Evolutionary conservation across 2,329 filamentous ascomycete genomes (phyloP), one percentile per base, ranked within the genome.

Genomic region (Sporothrix phasma): DNA sequence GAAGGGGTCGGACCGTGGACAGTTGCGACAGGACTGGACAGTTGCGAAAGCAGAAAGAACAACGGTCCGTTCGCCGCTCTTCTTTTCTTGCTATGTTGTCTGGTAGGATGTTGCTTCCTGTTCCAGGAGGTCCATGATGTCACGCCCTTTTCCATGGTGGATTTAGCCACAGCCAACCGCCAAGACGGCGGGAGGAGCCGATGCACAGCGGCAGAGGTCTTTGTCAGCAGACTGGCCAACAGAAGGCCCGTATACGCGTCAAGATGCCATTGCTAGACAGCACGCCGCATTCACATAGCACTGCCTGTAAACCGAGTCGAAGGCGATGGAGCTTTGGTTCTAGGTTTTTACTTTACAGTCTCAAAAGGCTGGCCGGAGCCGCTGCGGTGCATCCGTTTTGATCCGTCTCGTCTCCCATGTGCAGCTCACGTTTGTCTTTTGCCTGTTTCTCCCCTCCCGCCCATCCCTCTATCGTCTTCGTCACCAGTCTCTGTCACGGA

Each of bases 271-370:
- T 2, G 34, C 5, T 10, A 11, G 34, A 37, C 34, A 37, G 13
- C 34, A 37, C 7, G 7, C 3, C 34, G 13, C 2, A 10, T 37
- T 37, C 8, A 11, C 11, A 10, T 37, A 7, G 11, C 8, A 10
- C 7, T 37, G 6, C 3, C 31, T 34, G 37, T 45, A 47, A n/a
- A n/a, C n/a, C n/a, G 78, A 84, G 84, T 81, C 76, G 78, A 82
- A 80, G 81, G 79, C 79, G 76, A 79, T 83, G 83, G 80, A 82
- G 80, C 80, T 17, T 53, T n/a, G n/a, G n/a, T 61, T 62, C 79
- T 80, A 80, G 73, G 76, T 77, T 81, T 84, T 81, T 83, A 84
- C 81, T 83, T 84, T 84, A 84, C 81, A 84, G 77, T 78, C n/a
- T n/a, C n/a, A n/a, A n/a, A 77, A 77, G 77, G 77, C 76, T 76